Evolutionary conservation across 306 rosid genomes (phyloP).

Genomic region (Pterocarpus santalinus): DNA sequence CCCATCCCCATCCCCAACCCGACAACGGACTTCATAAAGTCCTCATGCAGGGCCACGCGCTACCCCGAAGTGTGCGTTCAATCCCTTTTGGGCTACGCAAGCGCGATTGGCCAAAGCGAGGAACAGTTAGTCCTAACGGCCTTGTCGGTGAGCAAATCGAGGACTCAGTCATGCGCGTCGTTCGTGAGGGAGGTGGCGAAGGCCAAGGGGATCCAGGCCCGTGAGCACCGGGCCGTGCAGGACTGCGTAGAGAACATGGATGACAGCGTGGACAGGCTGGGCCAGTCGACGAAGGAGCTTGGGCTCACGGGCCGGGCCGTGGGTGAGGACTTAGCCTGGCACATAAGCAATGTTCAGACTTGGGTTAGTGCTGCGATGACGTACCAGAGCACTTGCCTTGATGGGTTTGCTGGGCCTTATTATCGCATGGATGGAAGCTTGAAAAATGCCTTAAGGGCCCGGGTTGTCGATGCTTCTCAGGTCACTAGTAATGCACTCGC

Average conservation of each 20-base stretch:
- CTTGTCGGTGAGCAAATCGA: conserved; percentile 57
- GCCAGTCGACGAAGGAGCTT: conserved; percentile 62
- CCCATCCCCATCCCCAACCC: conserved; percentile 36
- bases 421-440: conserved; percentile 46
- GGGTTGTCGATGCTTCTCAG: conserved; percentile 61
- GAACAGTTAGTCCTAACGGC: conserved; percentile 61
- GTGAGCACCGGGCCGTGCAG: conserved; percentile 55
- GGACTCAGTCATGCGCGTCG: conserved; percentile 50
- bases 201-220: conserved; percentile 43
- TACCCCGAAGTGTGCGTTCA: conserved; percentile 68
- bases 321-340: conserved; percentile 66
- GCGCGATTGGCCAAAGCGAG: conserved; percentile 52
- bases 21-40: conserved; percentile 54
- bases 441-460: conserved; percentile 53
- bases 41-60: conserved; percentile 70
- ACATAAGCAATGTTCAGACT: conserved; percentile 75
- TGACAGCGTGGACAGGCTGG: conserved; percentile 61
- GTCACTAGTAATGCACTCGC: conserved; percentile 84
- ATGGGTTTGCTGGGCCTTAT: conserved; percentile 52
- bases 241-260: conserved; percentile 80
- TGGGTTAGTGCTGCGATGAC: conserved; percentile 91
- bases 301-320: conserved; percentile 43
- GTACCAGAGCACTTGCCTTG: conserved; percentile 74
- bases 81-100: conserved; percentile 54
- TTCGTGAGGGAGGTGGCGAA: conserved; percentile 49